Base-by-base conservation (phyloP, 2,329 filamentous ascomycete species). In the Pseudocercospora fijiensis region DNA sequence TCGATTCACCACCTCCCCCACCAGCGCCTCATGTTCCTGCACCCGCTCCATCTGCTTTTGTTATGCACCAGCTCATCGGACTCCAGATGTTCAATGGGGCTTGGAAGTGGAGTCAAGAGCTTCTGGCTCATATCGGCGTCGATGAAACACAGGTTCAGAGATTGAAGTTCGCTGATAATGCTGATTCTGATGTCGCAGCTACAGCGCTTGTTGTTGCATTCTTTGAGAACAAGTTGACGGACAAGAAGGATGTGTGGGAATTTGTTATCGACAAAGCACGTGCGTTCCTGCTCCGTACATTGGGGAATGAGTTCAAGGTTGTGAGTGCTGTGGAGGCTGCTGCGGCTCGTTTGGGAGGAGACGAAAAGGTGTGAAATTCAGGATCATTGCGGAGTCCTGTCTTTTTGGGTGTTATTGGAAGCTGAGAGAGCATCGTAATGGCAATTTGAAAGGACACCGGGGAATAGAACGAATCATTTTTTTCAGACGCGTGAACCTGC, bases 191-290 rank as follows among this genome's bases (percentile, higher is more conserved):
- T 13, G 13, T 76, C 18, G 72, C 57, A 11, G 63, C 73, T 1
- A 82, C 82, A 0, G 74, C 74, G 0, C 58, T 84, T 27, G 83
- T 81, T 1, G 61, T 88, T 7, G 77, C 74, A 1, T 84, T 77
- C 63, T 73, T 90, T 65, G 80, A 84, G 70, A 73, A 58, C 45
- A 81, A 78, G 60, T 69, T 85, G 63, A 68, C 37, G 0, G 75
- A 66, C 0, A 78, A 84, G 57, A 76, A 78, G 71, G 87, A 86
- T 2, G 80, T 81, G 6, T 90, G 87, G 87, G 86, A 88, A 65
- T 78, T 90, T 79, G 76, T 90, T 43, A 85, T 83, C 16, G 82
- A 83, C 9, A 89, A 89, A 78, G 86, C 84, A 0, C 79, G 76
- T 70, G 43, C 20, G 10, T 74, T 71, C 70, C 28, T 72, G 63